A percentile compares a stretch with the other conserved stretches of the same genome.
Evolutionary conservation across 2,329 filamentous ascomycete genomes (phyloP).

Genomic region (Ophioceras dolichostomum): DNA sequence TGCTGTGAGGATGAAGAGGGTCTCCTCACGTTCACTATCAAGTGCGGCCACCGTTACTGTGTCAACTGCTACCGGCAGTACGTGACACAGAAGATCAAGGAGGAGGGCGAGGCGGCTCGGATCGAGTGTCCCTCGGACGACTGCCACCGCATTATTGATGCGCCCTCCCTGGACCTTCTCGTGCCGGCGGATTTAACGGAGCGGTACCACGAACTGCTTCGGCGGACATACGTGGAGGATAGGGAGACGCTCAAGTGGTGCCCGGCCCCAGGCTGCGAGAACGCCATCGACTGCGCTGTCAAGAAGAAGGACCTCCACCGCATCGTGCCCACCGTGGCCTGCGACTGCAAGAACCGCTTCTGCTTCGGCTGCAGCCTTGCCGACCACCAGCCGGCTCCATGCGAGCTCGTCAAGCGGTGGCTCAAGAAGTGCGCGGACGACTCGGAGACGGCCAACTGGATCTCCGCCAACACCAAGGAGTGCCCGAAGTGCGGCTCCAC

Average conservation of each 20-base stretch:
- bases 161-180: slow-evolving; percentile 72
- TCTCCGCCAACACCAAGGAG: slow-evolving; percentile 97
- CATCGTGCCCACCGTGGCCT: slow-evolving; percentile 83
- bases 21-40: slow-evolving; percentile 81
- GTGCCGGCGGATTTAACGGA: slow-evolving; percentile 41
- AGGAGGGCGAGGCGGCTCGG: slow-evolving; percentile 87
- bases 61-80: slow-evolving; percentile 89
- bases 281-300: slow-evolving; percentile 77
- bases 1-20: slow-evolving; percentile 81
- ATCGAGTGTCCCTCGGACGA: slow-evolving; percentile 87
- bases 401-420: slow-evolving; percentile 85
- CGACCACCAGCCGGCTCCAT: slow-evolving; percentile 91
- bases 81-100: slow-evolving; percentile 80
- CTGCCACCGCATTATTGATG: slow-evolving; percentile 85
- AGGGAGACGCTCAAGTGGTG: slow-evolving; percentile 96
- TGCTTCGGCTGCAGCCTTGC: slow-evolving; percentile 87
- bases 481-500: slow-evolving; percentile 93
- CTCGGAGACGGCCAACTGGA: slow-evolving; percentile 98
- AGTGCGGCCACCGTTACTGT: slow-evolving; percentile 89
- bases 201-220: slow-evolving; percentile 76
- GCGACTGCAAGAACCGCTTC: slow-evolving; percentile 74
- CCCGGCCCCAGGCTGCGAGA: slow-evolving; percentile 92
- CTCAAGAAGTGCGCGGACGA: slow-evolving; percentile 97
- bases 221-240: slow-evolving; percentile 92
- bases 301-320: slow-evolving; percentile 78